These are phyloP conservation scores for Acanthamoeba healyi DNA, from an alignment of 208 protist genomes.

Conservation along the genomic window DNA sequence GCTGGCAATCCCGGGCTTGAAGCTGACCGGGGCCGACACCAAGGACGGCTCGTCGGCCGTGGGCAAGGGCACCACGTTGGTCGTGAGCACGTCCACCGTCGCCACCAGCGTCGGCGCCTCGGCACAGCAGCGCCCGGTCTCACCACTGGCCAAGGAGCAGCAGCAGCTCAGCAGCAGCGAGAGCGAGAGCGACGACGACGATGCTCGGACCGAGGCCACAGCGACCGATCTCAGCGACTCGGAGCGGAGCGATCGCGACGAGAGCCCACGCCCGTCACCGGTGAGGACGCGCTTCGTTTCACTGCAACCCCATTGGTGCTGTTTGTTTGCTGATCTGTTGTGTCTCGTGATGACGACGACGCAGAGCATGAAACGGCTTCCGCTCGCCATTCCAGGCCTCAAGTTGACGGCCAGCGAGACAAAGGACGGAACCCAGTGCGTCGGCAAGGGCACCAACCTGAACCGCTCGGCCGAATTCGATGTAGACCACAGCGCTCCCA, in stretches of 20 bases:
- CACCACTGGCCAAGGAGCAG: neutral
- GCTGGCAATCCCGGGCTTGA: slow-evolving; percentile 50
- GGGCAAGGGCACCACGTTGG: slow-evolving; percentile 52
- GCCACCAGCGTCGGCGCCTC: too few species aligned
- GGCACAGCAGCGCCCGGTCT: neutral
- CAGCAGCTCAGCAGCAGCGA: slow-evolving; percentile 2
- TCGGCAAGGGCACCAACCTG: slow-evolving; percentile 41
- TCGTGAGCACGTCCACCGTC: neutral
- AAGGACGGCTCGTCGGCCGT: slow-evolving; percentile 36
- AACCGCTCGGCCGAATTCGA: neutral
- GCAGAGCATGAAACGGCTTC: neutral
- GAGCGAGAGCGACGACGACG: slow-evolving; percentile 13
- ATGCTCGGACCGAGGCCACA: neutral
- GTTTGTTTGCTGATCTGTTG: too few species aligned
- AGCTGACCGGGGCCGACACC: slow-evolving; percentile 35
- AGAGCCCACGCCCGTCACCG: neutral
- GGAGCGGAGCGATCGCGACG: neutral
- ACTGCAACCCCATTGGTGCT: too few species aligned
- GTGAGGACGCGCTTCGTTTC: too few species aligned
- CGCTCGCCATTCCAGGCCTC: slow-evolving; percentile 40
- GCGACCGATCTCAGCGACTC: slow-evolving; percentile 6
- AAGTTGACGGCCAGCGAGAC: slow-evolving; percentile 56
- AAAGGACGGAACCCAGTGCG: neutral
- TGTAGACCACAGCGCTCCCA: neutral
- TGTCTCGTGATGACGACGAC: too few species aligned